These are phyloP conservation scores for Bretschneidera sinensis DNA, from an alignment of 345 rosid genomes.

Conservation along the genomic window DNA sequence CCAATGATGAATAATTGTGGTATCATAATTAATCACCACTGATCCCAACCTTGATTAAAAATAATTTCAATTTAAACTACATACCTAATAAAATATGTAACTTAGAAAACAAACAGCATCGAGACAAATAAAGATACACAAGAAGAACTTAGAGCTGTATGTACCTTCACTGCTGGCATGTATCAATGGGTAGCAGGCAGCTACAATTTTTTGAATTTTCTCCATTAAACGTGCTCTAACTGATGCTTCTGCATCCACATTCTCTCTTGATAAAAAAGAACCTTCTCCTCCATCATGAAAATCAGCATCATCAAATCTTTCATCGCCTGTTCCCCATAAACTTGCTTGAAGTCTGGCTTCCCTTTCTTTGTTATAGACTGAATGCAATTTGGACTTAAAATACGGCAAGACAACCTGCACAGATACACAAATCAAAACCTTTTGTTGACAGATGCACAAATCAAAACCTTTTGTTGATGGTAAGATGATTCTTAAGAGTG, in stretches of 20 bases:
- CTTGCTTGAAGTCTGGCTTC: conserved; percentile 94
- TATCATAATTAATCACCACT: no score
- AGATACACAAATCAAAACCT: conserved; percentile 2
- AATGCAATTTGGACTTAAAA: conserved; percentile 82
- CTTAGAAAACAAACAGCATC: neutral
- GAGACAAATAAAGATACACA: neutral
- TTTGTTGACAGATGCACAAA: neutral
- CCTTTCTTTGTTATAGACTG: conserved; percentile 86
- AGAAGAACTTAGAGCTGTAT: conserved; percentile 13
- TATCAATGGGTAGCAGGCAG: conserved; percentile 82
- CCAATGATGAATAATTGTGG: no score
- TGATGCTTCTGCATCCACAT: conserved; percentile 44
- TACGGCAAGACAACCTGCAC: conserved; percentile 89
- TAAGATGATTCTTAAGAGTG: no score
- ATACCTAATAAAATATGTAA: no score
- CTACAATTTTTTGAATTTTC: conserved; percentile 67
- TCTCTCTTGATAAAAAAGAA: conserved; percentile 42
- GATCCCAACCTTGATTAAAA: no score
- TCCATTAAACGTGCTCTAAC: conserved; percentile 48
- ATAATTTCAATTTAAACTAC: neutral
- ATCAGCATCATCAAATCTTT: conserved; percentile 50
- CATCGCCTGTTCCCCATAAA: conserved; percentile 87
- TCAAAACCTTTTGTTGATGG: neutral
- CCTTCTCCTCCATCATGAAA: conserved; percentile 39
- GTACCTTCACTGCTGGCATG: conserved; percentile 96